Percentiles rank a stretch among this genome's conserved stretches.
Conservation (phyloP, 202 grass and related monocot genomes). For the Setaria viridis region DNA sequence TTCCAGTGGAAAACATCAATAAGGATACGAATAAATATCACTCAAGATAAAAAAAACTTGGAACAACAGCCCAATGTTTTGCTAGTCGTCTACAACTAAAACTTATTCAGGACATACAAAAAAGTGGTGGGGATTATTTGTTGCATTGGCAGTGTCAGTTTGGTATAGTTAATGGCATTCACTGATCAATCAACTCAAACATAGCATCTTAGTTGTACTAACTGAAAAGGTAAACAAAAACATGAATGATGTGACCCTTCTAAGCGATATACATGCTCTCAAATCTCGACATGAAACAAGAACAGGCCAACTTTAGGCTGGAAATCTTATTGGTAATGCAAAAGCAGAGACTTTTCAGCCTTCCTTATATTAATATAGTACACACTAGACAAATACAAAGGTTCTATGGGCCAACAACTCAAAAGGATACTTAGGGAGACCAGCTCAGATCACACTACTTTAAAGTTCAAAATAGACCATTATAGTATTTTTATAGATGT, state of each 20-base stretch:
- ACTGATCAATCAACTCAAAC: conserved; percentile 14
- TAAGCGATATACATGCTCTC: conserved; percentile 4
- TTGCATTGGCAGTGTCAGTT: not conserved
- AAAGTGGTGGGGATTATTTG: not conserved
- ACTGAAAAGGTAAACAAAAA: conserved; percentile 22
- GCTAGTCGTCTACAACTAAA: not conserved
- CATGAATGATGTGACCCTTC: not conserved
- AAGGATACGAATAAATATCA: conserved; percentile 19
- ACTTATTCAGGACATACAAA: not conserved
- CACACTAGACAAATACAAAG: conserved; percentile 50
- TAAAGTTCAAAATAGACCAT: conserved; percentile 41
- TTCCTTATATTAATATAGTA: conserved; percentile 40
- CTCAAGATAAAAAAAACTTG: conserved; percentile 17
- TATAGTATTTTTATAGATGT: conserved; percentile 48
- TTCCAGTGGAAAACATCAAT: not conserved
- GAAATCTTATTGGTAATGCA: conserved; percentile 41
- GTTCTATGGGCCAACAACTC: conserved; percentile 29
- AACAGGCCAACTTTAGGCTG: conserved; percentile 30
- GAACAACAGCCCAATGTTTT: not conserved
- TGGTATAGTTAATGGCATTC: not conserved
- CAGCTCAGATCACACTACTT: conserved; percentile 69
- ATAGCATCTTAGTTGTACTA: conserved; percentile 15
- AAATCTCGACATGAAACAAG: conserved; percentile 19
- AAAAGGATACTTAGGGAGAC: conserved; percentile 47
- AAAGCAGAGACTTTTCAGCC: conserved; percentile 44